phyloP scores from a whole-genome alignment of 306 rosid species.

The Parietaria judaica region DNA sequence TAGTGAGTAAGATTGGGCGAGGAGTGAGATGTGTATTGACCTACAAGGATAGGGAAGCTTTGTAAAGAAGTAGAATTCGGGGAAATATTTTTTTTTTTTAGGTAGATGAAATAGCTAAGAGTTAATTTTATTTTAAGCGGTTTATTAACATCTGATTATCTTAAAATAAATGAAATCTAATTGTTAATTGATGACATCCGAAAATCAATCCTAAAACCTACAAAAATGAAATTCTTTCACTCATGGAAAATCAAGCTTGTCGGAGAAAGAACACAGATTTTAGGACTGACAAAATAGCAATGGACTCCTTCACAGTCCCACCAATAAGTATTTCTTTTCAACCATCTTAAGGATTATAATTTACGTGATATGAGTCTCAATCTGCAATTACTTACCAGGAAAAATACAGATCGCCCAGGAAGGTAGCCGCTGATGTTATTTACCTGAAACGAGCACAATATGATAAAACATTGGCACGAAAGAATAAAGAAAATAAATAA shows the following conservation, averaged over 20 bases:
- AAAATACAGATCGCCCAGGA: slow-evolving; percentile 95
- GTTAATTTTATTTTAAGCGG: no score
- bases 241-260: no score
- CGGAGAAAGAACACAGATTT: no score
- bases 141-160: no score
- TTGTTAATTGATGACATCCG: no score
- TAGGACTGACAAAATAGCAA: no score
- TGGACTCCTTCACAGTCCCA: no score
- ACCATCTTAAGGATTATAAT: neutral
- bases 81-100: neutral
- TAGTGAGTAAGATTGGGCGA: slow-evolving; percentile 93
- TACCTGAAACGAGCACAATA: slow-evolving; percentile 50
- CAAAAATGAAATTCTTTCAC: no score
- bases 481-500: neutral
- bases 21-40: slow-evolving; percentile 98
- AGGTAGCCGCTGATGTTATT: slow-evolving; percentile 98
- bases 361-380: no score
- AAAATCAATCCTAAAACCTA: no score
- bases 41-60: slow-evolving; percentile 29
- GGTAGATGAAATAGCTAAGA: no score
- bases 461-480: neutral
- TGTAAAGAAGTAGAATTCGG: neutral
- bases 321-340: neutral
- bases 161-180: no score
- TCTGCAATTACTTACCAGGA: slow-evolving; percentile 57